Evolutionary conservation across 148 eudicot species (phyloP).

Genomic region (Vaccinium corymbosum): DNA sequence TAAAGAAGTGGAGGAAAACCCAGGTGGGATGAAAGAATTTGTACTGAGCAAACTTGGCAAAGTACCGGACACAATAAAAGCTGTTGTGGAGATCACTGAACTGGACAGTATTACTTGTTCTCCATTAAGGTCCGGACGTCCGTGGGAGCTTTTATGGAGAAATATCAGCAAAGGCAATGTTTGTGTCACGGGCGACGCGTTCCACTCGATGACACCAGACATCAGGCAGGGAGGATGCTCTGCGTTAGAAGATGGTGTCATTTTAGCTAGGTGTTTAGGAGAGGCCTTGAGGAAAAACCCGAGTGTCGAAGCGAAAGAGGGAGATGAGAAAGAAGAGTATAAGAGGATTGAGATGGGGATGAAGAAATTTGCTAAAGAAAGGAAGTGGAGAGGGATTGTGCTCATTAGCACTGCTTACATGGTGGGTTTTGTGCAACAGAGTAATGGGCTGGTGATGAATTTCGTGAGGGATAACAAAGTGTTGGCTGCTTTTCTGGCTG

Average conservation of each 20-base stretch:
- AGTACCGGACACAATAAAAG: conserved; percentile 30
- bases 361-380: conserved; percentile 33
- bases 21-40: conserved; percentile 45
- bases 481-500: conserved; percentile 32
- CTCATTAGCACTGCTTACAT: conserved; percentile 38
- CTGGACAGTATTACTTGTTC: conserved; percentile 27
- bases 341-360: conserved; percentile 34
- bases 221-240: conserved; percentile 62
- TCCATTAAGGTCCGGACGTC: conserved; percentile 39
- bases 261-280: conserved; percentile 44
- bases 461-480: conserved; percentile 44
- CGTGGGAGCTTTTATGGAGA: conserved; percentile 42
- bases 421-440: conserved; percentile 41
- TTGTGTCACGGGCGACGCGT: conserved; percentile 56
- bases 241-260: conserved; percentile 58
- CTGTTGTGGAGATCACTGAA: conserved; percentile 33
- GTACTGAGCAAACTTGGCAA: conserved; percentile 49
- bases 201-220: conserved; percentile 68
- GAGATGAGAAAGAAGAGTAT: conserved; percentile 15
- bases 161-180: conserved; percentile 60
- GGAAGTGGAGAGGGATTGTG: conserved; percentile 52
- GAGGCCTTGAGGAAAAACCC: conserved; percentile 20
- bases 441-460: conserved; percentile 30
- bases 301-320: neutral
- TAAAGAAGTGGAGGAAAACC: conserved; percentile 33